Conservation (phyloP, 371 early-diverging fungal species). For the Circinella minor region DNA sequence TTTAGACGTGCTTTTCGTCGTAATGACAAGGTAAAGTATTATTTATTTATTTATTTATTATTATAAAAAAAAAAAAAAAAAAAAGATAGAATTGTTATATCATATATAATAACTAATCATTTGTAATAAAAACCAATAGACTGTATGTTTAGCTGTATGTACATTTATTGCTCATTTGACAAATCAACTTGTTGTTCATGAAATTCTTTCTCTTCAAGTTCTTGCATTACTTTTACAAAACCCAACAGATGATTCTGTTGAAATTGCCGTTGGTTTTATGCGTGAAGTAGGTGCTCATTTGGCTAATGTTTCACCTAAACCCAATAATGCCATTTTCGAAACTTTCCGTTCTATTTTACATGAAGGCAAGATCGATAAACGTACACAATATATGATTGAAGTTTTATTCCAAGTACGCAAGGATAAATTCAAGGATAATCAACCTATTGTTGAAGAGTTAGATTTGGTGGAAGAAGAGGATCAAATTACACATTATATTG, state of each 20-base stretch:
- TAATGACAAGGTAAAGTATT: conserved; percentile 82
- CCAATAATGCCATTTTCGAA: conserved; percentile 91
- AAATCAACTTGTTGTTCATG: conserved; percentile 91
- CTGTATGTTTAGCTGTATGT: conserved; percentile 80
- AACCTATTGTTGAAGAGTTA: conserved; percentile 74
- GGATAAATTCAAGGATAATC: conserved; percentile 92
- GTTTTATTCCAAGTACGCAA: conserved; percentile 95
- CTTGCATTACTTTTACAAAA: conserved; percentile 85
- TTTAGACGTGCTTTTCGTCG: conserved; percentile 91
- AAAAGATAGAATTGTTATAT: background rate
- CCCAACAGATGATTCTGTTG: conserved; percentile 97
- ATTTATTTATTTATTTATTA: background rate
- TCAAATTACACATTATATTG: conserved; percentile 91
- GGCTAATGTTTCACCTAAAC: conserved; percentile 77
- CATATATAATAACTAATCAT: too few species aligned
- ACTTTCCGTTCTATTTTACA: conserved; percentile 92
- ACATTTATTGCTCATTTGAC: conserved; percentile 93
- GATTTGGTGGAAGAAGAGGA: conserved; percentile 97
- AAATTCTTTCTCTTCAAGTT: conserved; percentile 89
- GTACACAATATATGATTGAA: conserved; percentile 98
- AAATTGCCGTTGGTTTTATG: conserved; percentile 96
- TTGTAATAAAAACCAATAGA: conserved; percentile 17
- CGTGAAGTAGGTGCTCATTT: conserved; percentile 90
- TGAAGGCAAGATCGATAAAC: conserved; percentile 92
- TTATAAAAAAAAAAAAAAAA: too few species aligned